Percentiles rank a stretch among this genome's conserved stretches.
Conservation (phyloP, 1,284 basidiomycete genomes). For the Ustilago cynodontis region DNA sequence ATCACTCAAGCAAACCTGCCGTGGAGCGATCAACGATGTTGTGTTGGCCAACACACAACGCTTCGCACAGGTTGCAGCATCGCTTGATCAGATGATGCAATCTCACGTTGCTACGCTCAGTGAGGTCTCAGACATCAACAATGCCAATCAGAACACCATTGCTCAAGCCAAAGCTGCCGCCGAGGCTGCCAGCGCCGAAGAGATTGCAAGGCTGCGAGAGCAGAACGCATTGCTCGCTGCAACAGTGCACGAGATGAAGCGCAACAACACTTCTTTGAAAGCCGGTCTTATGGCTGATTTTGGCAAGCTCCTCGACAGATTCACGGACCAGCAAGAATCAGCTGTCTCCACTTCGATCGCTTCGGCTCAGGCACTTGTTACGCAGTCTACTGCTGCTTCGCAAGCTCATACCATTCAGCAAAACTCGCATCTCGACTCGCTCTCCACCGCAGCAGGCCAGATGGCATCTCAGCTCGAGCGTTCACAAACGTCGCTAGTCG, state of each 20-base stretch:
- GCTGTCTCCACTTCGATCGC: constrained; percentile 77
- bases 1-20: constrained; percentile 68
- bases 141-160: constrained; percentile 52
- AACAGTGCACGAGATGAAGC: constrained; percentile 78
- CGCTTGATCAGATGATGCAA: constrained; percentile 68
- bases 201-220: constrained; percentile 76
- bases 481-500: constrained; percentile 13
- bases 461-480: constrained; percentile 26
- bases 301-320: constrained; percentile 79
- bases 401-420: constrained; percentile 25
- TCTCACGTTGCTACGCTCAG: constrained; percentile 77
- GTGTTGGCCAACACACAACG: constrained; percentile 32
- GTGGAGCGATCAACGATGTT: constrained; percentile 69
- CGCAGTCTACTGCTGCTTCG: constrained; percentile 15
- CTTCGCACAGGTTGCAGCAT: constrained; percentile 62
- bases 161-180: constrained; percentile 74
- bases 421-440: constrained; percentile 11
- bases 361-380: constrained; percentile 73
- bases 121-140: constrained; percentile 76
- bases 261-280: constrained; percentile 77
- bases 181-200: constrained; percentile 74
- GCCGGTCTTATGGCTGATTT: constrained; percentile 81
- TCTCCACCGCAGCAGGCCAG: constrained; percentile 8
- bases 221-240: constrained; percentile 80
- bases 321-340: constrained; percentile 78